Evolutionary conservation across 1,284 basidiomycete genomes (phyloP), one percentile per base, ranked within the genome.

Genomic region (Polyporus tsugae): DNA sequence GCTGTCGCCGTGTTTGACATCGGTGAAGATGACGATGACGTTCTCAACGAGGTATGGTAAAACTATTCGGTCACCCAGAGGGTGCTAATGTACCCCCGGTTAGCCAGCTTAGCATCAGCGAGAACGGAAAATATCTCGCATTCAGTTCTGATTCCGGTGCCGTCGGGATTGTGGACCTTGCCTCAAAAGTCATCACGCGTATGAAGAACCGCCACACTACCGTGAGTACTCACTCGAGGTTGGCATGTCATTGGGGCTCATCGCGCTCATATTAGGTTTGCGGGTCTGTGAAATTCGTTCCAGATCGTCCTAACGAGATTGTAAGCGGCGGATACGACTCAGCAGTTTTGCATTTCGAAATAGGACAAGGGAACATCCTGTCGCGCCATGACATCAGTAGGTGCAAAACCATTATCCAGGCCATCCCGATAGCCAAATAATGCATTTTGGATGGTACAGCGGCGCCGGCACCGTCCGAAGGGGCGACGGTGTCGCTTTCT

Each of bases 281-380:
- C 64, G 87, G 86, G 19, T 84, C 85, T 35, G 87, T 92, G 44
- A 85, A 82, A 67, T 94, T 93, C 75, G 86, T 94, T 66, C 89
- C 91, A 2, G 84, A 86, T 75, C 83, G 91, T 46, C 87, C 91
- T 19, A 83, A 82, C 64, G 92, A 95, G 77, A 75, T 94, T 29
- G 83, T 95, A 44, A 93, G 91, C 70, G 91, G 88, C 7, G 93
- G 93, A 3, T 95, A 92, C 74, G 93, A 95, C 73, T 87, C 84
- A 57, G 80, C 84, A 2, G 74, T 95, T 35, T 76, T 92, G 15
- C 93, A 94, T 74, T 90, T 88, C 74, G 91, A 94, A 74, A 86
- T 84, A 70, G 73, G 75, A 11, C 87, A 87, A 78, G 85, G 87
- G n/a, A 86, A 80, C 19, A 64, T 87, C 3, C 79, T 93, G 52